Base-by-base conservation (phyloP, 495 filamentous ascomycete genomes). In the Coniosporium apollinis region DNA sequence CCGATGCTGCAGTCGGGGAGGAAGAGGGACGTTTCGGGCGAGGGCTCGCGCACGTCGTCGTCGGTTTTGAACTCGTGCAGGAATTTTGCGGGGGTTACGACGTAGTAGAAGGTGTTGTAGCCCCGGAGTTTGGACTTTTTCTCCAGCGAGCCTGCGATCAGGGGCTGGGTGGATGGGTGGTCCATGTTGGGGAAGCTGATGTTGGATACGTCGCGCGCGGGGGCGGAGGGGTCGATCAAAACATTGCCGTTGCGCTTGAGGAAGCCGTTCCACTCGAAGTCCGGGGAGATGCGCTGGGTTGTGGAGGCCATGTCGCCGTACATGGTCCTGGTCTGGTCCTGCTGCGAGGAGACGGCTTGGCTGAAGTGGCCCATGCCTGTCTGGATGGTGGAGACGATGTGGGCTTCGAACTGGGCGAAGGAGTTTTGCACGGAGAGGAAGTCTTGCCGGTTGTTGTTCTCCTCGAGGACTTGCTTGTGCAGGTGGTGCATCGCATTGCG, bases 1-100 rank as follows among this genome's bases (percentile, higher is more conserved):
- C 86, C 82, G 38, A 96, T 65, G 17, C 70, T 58, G 48, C 86
- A 91, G 50, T 97, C 91, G 29, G 89, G 89, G 5, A 97, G 72
- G 53, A 84, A 97, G 36, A 97, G 74, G 16, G 79, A 84, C 6
- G 85, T 62, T 52, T 96, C 85, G 0, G 87, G 91, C 17, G 61
- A 56, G 5, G 87, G 85, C 40, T 97, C 91, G 45, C 69, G 67
- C 34, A 67, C 69, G 49, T 81, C 61, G 51, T 93, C 77, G 51
- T 76, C 76, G 48, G 87, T 82, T 55, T 92, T 92, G 66, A 91
- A 96, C 50, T 96, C 89, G 57, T 96, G 89, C 30, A 97, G 62
- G 57, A 77, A 97, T 42, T 79, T 76, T 15, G 75, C 67, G 0
- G 78, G 76, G 2, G 84, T 94, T 19, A 96, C 72, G 31, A 87